Base-by-base conservation (phyloP, 306 rosid genomes). In the Dalbergia oliveri region DNA sequence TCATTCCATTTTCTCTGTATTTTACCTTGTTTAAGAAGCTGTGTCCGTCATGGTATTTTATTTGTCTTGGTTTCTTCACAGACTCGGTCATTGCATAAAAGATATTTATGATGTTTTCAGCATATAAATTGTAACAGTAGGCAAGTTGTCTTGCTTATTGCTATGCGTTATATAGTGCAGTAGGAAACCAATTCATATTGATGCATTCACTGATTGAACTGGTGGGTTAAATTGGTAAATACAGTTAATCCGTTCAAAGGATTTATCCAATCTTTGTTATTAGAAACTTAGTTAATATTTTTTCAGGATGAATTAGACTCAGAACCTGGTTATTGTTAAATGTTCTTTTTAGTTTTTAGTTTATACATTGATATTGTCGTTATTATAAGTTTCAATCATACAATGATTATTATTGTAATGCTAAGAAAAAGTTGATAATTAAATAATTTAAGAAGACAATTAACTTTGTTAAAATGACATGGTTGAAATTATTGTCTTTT, bases 401-500 rank as follows among this genome's bases (percentile, higher is more conserved):
- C 54, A 58, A 37, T 18, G 26, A 15, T 51, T 26, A 41, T 68
- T n/a, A n/a, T n/a, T n/a, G n/a, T n/a, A n/a, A n/a, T n/a, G n/a
- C n/a, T n/a, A n/a, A n/a, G n/a, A n/a, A n/a, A n/a, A n/a, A n/a
- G n/a, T n/a, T 12, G 44, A 66, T 73, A 19, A 35, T 57, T 18
- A 66, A 44, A 13, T 54, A 47, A 63, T 37, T 45, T 74, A 21
- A 37, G 39, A 44, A n/a, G 37, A 53, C 4, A 79, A 65, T 11
- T 62, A 26, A 70, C 60, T 64, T 45, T 66, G 34, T 59, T 41
- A 11, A 9, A 45, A 26, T 53, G 58, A n/a, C 4, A 54, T 53
- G 19, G 75, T 60, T 84, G 80, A 59, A 79, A 61, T 82, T 47
- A 34, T 68, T 66, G 21, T 53, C 79, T 62, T 18, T 49, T 60